These are phyloP conservation scores for Malus hybrid DNA, from an alignment of 331 rosid genomes.

Conservation along the genomic window DNA sequence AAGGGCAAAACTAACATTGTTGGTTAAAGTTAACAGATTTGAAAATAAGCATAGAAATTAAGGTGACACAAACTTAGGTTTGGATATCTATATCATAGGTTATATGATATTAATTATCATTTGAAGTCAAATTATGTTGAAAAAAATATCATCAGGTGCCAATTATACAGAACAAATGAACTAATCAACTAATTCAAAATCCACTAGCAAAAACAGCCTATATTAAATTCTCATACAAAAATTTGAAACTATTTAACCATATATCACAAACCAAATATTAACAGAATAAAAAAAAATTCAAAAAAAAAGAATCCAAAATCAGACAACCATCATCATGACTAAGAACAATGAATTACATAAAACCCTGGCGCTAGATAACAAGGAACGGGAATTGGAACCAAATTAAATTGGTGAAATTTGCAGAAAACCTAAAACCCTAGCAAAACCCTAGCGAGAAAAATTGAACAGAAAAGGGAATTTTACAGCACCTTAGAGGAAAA, in stretches of 20 bases:
- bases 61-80: background rate
- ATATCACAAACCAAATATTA: background rate
- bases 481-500: constrained; percentile 41
- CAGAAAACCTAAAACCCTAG: constrained; percentile 65
- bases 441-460: constrained; percentile 38
- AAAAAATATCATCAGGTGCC: background rate
- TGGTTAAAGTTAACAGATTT: too few relatives aligned
- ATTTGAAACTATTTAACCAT: too few relatives aligned
- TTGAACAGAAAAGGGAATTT: background rate
- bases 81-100: background rate
- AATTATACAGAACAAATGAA: background rate
- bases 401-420: background rate
- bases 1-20: too few relatives aligned
- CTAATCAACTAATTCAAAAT: background rate
- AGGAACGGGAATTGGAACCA: background rate
- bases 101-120: background rate
- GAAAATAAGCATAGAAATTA: background rate
- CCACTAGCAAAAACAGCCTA: background rate
- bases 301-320: background rate
- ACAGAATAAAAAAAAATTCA: background rate
- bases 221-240: background rate
- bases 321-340: background rate
- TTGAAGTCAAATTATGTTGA: background rate
- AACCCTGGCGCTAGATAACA: background rate
- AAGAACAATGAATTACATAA: background rate